These are phyloP conservation scores for Citrus sinensis DNA, from an alignment of 345 rosid genomes.

Conservation along the genomic window DNA sequence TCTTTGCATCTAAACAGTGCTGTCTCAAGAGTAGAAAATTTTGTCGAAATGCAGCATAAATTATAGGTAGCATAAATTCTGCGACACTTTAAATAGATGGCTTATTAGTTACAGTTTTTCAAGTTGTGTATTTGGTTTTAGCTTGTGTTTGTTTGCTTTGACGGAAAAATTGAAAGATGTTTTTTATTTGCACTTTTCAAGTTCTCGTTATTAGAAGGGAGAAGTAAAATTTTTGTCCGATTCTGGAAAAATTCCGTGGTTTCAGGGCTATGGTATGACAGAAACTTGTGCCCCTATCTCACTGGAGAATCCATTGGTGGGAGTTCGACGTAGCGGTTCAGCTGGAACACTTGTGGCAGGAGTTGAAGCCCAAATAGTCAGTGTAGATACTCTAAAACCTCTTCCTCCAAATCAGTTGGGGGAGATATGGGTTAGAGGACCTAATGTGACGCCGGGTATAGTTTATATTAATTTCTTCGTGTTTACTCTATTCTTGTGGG, in stretches of 20 bases:
- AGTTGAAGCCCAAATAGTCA: conserved; percentile 68
- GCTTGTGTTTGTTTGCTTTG: neutral
- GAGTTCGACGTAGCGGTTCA: conserved; percentile 58
- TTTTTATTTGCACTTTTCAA: neutral
- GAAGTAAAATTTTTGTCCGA: conserved; percentile 2
- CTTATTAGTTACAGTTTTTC: neutral
- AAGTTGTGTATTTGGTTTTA: neutral
- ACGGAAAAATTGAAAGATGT: neutral
- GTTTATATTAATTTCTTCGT: neutral
- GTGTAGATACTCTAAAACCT: conserved; percentile 54
- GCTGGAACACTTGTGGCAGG: conserved; percentile 68
- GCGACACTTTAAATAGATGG: neutral
- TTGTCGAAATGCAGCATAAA: neutral
- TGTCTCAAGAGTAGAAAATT: neutral
- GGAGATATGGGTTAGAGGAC: conserved; percentile 89
- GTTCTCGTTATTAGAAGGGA: neutral
- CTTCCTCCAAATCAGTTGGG: conserved; percentile 79
- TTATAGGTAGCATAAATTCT: neutral
- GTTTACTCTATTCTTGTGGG: neutral
- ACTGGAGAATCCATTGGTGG: conserved; percentile 45
- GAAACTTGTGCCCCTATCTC: conserved; percentile 72
- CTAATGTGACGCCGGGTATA: conserved; percentile 87
- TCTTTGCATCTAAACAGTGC: neutral
- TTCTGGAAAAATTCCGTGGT: conserved; percentile 2
- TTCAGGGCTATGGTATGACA: conserved; percentile 94